These are phyloP conservation scores for Hypoxylon sp. DNA, from an alignment of 2,329 filamentous ascomycete species.

Conservation along the genomic window DNA sequence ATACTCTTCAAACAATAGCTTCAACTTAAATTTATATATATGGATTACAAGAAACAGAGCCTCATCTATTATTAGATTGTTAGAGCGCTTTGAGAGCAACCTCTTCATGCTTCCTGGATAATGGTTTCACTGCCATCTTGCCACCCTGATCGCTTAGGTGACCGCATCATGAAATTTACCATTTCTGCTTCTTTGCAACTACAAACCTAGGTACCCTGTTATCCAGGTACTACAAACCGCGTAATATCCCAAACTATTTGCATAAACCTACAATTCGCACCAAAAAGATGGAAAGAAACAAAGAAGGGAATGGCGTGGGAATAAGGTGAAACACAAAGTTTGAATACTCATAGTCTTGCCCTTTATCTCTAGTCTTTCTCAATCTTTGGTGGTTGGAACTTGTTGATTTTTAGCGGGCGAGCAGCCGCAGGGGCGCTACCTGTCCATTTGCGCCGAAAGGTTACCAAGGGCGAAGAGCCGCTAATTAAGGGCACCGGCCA, in stretches of 20 bases:
- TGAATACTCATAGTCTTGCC: background rate
- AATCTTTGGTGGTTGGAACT: background rate
- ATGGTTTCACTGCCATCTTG: background rate
- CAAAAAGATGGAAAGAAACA: background rate
- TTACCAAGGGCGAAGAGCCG: constrained; percentile 36
- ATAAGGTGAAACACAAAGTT: background rate
- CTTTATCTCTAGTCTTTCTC: background rate
- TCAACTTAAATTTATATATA: background rate
- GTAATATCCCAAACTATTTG: background rate
- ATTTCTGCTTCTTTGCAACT: background rate
- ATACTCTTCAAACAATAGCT: background rate
- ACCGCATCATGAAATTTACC: background rate
- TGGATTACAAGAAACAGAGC: background rate
- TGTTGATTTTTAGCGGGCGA: background rate
- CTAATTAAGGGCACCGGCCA: constrained; percentile 33
- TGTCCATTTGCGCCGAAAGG: constrained; percentile 20
- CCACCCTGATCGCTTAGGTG: background rate
- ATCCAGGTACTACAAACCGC: background rate
- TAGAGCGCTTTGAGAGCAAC: background rate
- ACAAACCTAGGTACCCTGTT: no score
- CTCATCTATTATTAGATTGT: background rate
- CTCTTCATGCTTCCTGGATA: background rate
- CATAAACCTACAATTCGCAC: background rate
- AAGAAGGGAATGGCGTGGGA: background rate
- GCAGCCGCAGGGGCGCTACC: constrained; percentile 3